Base-by-base conservation (phyloP, 2,329 filamentous ascomycete genomes). In the Magnaporthiopsis incrustans region DNA sequence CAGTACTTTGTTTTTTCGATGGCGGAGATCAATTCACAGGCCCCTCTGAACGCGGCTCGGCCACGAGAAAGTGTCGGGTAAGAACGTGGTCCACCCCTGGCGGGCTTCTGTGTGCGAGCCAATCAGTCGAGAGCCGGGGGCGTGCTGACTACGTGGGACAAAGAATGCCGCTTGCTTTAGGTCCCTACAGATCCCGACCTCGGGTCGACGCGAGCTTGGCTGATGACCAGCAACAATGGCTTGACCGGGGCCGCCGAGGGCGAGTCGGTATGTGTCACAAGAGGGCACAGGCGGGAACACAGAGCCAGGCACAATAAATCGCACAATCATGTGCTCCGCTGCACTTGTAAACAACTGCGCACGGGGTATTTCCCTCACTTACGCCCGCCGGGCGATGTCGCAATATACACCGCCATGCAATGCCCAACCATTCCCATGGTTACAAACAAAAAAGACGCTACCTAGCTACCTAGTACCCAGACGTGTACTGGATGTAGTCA, bases 401-500 rank as follows among this genome's bases (percentile, higher is more conserved):
- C n/a, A n/a, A n/a, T n/a, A 53, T 53, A 53, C 4, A 8, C n/a
- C 44, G 22, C 27, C 8, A 53, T 53, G 44, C 22, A 6, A 53
- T 22, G 44, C 22, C 8, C 22, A 53, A n/a, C 8, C 22, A n/a
- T 22, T 18, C 22, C n/a, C 18, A n/a, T 53, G 2, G 44, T 50
- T 35, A 8, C 33, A 35, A n/a, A 22, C 18, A 8, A 22, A 15
- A 53, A 53, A 53, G 44, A 53, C 44, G 44, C 18, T n/a, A 10
- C 8, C 44, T n/a, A 53, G 44, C n/a, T n/a, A 50, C 14, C 18
- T n/a, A 10, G 33, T 2, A n/a, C 4, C 4, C 32, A 35, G 33
- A 7, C 11, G 33, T 6, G 18, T 53, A 10, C 18, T 53, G 1
- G 18, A 10, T 18, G 10, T 15, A 11, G 35, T 78, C 63, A 69